Conservation (phyloP, 768 basidiomycete species). For the Mycena kentingensis region DNA sequence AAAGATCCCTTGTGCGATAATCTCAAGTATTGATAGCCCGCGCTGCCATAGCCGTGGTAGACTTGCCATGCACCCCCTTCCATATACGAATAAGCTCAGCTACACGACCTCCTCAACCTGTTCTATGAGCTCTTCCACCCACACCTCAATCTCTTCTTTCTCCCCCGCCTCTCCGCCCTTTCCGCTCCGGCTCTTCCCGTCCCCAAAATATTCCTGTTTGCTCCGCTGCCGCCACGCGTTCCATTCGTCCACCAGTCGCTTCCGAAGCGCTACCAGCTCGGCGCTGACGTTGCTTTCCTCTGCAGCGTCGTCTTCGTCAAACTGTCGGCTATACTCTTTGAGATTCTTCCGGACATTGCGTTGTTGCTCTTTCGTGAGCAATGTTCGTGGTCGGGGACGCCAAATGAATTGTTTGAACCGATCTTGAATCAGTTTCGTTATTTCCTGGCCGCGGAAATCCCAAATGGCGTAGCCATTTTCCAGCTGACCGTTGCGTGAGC, state of each 20-base stretch:
- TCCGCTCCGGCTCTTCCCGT: constrained; percentile 43
- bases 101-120: constrained; percentile 81
- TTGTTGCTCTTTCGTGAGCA: constrained; percentile 87
- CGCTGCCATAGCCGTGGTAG: no score
- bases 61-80: no score
- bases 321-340: constrained; percentile 85
- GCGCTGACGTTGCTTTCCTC: constrained; percentile 95
- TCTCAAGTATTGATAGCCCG: constrained; percentile 17
- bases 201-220: constrained; percentile 64
- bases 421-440: constrained; percentile 86
- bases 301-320: constrained; percentile 96
- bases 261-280: constrained; percentile 86
- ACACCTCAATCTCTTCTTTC: constrained; percentile 91
- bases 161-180: constrained; percentile 42
- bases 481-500: constrained; percentile 52
- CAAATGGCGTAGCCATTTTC: constrained; percentile 96
- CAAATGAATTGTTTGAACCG: constrained; percentile 99
- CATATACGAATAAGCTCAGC: constrained; percentile 28
- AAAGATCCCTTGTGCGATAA: constrained; percentile 11
- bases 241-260: constrained; percentile 96
- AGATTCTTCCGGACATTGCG: constrained; percentile 84
- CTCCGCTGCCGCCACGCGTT: constrained; percentile 90
- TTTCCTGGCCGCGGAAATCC: constrained; percentile 97
- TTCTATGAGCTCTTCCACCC: constrained; percentile 91
- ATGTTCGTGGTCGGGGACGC: constrained; percentile 91